A percentile compares a stretch with the other conserved stretches of the same genome.
phyloP scores from a whole-genome alignment of 257 asterid species.

The Penstemon barbatus region DNA sequence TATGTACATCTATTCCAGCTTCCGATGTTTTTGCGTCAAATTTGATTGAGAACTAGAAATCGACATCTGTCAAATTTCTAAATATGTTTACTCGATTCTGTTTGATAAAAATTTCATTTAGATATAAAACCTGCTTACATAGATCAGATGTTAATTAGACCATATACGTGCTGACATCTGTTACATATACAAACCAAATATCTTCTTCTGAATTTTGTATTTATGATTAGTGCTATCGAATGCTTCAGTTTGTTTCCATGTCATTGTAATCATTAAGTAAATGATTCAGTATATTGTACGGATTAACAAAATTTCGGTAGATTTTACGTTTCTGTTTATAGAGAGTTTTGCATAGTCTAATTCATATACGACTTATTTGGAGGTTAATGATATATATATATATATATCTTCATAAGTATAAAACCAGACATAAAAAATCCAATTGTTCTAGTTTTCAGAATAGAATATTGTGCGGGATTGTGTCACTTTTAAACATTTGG shows the following conservation, averaged over 20 bases:
- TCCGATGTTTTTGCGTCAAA: background rate
- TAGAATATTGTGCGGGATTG: background rate
- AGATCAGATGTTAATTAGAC: background rate
- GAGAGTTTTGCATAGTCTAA: no score
- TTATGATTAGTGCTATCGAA: background rate
- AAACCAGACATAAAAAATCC: background rate
- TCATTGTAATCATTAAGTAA: no score
- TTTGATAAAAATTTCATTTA: background rate
- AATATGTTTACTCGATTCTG: background rate
- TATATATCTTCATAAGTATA: background rate
- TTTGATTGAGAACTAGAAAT: background rate
- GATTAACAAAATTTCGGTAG: background rate
- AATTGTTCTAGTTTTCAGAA: background rate
- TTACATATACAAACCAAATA: no score
- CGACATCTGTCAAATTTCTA: background rate
- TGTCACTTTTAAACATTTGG: no score
- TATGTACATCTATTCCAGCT: conserved; percentile 4
- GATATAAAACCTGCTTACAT: background rate
- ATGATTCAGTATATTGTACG: no score
- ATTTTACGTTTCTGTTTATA: no score
- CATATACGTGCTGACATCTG: background rate
- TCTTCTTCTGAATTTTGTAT: background rate
- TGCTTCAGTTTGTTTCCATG: no score
- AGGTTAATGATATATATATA: conserved; percentile 15
- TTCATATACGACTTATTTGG: background rate